phyloP scores from a whole-genome alignment of 2,329 filamentous ascomycete species.

The Tolypocladium guangdongense region DNA sequence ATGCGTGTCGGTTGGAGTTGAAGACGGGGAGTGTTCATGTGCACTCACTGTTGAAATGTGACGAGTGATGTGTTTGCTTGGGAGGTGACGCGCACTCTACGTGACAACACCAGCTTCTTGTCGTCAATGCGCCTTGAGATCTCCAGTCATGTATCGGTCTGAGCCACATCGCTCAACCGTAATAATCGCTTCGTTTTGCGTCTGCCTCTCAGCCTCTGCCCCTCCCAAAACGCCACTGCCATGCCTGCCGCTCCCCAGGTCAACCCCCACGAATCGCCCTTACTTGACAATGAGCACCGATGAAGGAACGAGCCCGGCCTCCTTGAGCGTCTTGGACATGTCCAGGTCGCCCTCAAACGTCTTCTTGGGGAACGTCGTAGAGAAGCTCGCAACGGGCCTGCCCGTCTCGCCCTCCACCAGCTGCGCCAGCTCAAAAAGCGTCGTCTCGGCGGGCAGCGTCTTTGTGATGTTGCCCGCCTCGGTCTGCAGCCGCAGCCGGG shows the following conservation, averaged over 20 bases:
- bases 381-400: conserved; percentile 61
- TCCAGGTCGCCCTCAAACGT: conserved; percentile 58
- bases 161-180: background rate
- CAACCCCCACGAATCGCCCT: background rate
- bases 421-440: conserved; percentile 83
- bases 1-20: conserved; percentile 9
- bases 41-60: background rate
- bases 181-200: background rate
- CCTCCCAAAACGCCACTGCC: background rate
- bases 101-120: conserved; percentile 5
- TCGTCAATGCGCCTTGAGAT: conserved; percentile 4
- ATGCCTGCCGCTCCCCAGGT: background rate
- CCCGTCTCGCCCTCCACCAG: conserved; percentile 63
- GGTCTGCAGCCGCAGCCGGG: conserved; percentile 73
- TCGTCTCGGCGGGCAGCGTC: conserved; percentile 80
- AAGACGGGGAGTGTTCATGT: background rate
- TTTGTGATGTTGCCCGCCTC: conserved; percentile 66
- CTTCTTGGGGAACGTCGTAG: conserved; percentile 80
- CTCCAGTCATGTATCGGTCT: background rate
- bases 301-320: conserved; percentile 81
- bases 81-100: background rate
- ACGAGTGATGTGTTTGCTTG: background rate
- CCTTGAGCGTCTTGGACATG: conserved; percentile 84
- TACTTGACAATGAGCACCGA: conserved; percentile 73
- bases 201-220: background rate